Evolutionary conservation across 495 filamentous ascomycete species (phyloP).

Genomic region (Massariosphaeria phaeospora): DNA sequence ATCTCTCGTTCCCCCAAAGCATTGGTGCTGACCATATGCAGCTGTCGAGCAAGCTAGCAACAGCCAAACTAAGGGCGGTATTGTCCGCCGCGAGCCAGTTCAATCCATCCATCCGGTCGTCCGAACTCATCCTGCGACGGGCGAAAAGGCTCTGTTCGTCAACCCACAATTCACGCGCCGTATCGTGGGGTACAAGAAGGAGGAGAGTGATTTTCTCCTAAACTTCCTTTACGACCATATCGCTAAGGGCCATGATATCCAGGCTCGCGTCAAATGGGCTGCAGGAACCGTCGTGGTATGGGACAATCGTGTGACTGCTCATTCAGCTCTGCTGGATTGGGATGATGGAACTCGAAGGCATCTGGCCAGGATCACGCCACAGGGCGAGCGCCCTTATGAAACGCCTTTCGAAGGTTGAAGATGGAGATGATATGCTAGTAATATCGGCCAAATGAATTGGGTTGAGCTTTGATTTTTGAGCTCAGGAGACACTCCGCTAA

Average conservation of each 20-base stretch:
- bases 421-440: background rate
- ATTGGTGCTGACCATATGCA: constrained; percentile 7
- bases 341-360: constrained; percentile 71
- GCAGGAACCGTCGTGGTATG: constrained; percentile 80
- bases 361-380: constrained; percentile 77
- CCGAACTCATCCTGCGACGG: constrained; percentile 72
- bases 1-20: background rate
- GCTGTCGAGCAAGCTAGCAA: constrained; percentile 53
- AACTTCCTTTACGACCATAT: constrained; percentile 90
- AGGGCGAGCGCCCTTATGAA: constrained; percentile 72
- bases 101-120: constrained; percentile 67
- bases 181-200: constrained; percentile 70
- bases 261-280: constrained; percentile 80
- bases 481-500: too few species aligned
- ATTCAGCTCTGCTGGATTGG: constrained; percentile 78
- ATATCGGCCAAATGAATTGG: too few species aligned
- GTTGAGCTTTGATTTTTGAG: too few species aligned
- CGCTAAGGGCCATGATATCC: constrained; percentile 76
- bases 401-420: constrained; percentile 53
- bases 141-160: constrained; percentile 81
- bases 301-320: constrained; percentile 79
- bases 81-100: constrained; percentile 67
- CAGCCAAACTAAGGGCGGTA: constrained; percentile 51
- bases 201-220: constrained; percentile 71
- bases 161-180: constrained; percentile 75